phyloP scores from a whole-genome alignment of 805 yeast species.

The Clavispora carvajalis region DNA sequence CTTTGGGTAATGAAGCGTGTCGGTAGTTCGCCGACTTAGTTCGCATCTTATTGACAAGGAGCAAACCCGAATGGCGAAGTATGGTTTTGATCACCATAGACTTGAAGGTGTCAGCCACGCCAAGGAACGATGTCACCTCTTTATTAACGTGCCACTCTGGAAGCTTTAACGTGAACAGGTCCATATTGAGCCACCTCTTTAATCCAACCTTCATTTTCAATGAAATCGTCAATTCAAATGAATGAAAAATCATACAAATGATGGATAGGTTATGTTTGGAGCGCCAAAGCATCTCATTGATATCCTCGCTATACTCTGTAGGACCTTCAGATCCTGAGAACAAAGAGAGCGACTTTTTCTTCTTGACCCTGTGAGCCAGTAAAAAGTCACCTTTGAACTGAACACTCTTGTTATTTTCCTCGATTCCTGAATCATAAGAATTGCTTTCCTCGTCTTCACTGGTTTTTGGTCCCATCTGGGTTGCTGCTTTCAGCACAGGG shows the following conservation, averaged over 20 bases:
- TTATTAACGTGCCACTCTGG: slow-evolving; percentile 30
- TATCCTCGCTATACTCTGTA: slow-evolving; percentile 13
- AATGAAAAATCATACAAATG: slow-evolving; percentile 37
- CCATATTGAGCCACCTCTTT: slow-evolving; percentile 33
- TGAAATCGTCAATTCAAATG: slow-evolving; percentile 29
- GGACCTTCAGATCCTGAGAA: slow-evolving; percentile 2
- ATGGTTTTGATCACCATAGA: slow-evolving; percentile 27
- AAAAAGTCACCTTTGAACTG: not conserved
- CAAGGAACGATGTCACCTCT: slow-evolving; percentile 29
- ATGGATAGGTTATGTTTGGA: slow-evolving; percentile 72
- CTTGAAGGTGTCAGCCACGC: slow-evolving; percentile 30
- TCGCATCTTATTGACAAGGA: slow-evolving; percentile 29
- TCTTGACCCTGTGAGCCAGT: not conserved
- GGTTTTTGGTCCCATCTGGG: slow-evolving; percentile 2
- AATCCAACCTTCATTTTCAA: slow-evolving; percentile 31
- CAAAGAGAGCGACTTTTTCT: slow-evolving; percentile 2
- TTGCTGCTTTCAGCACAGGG: slow-evolving; percentile 9
- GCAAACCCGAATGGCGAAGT: slow-evolving; percentile 30
- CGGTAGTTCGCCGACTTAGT: slow-evolving; percentile 1
- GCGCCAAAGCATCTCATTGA: slow-evolving; percentile 63
- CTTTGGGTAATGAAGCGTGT: not conserved
- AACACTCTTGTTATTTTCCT: slow-evolving; percentile 6
- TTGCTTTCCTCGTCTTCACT: not conserved
- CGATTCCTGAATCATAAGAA: not conserved
- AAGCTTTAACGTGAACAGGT: slow-evolving; percentile 27